These are phyloP conservation scores for Xylariaceae sp. DNA, from an alignment of 2,329 filamentous ascomycete species.

Conservation along the genomic window DNA sequence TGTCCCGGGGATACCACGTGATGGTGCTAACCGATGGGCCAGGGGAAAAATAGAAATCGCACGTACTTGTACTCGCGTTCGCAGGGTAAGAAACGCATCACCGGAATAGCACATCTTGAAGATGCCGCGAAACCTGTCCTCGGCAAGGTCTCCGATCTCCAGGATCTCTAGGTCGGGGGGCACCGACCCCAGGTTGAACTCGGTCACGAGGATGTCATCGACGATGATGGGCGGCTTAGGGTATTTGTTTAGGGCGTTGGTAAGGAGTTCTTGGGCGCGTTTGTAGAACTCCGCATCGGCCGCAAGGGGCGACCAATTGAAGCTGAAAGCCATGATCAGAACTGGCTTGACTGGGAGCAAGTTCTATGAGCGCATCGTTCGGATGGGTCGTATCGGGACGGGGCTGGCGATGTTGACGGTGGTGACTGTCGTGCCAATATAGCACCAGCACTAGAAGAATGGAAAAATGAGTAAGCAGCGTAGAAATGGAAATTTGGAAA, in stretches of 20 bases:
- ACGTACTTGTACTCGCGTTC: conserved; percentile 86
- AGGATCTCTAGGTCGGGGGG: conserved; percentile 94
- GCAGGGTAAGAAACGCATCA: conserved; percentile 90
- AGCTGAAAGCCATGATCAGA: conserved; percentile 94
- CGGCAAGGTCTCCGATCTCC: conserved; percentile 94
- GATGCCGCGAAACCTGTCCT: conserved; percentile 94
- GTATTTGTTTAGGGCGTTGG: conserved; percentile 91
- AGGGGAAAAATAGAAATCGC: conserved; percentile 12
- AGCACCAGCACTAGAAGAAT: not conserved
- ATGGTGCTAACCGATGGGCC: conserved; percentile 1
- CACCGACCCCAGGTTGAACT: conserved; percentile 91
- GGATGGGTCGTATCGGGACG: conserved; percentile 5
- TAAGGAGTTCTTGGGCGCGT: conserved; percentile 88
- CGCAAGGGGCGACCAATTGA: conserved; percentile 99
- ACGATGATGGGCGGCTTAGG: conserved; percentile 98
- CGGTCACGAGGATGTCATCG: conserved; percentile 97
- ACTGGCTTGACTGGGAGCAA: conserved; percentile 30
- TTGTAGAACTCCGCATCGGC: conserved; percentile 88
- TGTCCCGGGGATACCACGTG: not conserved
- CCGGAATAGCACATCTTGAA: conserved; percentile 99
- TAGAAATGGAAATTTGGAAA: not conserved
- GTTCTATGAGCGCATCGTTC: conserved; percentile 31
- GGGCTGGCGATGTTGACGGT: not conserved
- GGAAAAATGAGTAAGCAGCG: not conserved
- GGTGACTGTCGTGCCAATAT: not conserved